These are phyloP conservation scores for Cyclotella cryptica DNA, from an alignment of 108 stramenopile species.

Conservation along the genomic window DNA sequence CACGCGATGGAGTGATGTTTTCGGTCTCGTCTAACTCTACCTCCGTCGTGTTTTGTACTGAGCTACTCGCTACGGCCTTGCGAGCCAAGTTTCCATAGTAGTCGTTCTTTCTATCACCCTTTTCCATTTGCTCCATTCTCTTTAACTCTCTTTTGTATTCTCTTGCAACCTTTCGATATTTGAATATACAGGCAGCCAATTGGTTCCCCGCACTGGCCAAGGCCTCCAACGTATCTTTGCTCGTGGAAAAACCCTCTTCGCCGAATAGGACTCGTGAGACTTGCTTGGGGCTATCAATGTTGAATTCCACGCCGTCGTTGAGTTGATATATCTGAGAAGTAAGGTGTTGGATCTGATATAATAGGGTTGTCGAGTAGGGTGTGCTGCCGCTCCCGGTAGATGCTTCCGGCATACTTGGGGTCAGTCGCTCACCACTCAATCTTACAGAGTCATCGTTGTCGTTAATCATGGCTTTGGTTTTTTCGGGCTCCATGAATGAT, in stretches of 20 bases:
- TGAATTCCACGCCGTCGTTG: constrained; percentile 64
- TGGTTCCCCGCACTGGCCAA: constrained; percentile 70
- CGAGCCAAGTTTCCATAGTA: constrained; percentile 51
- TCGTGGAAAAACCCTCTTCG: constrained; percentile 57
- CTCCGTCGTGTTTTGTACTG: no score
- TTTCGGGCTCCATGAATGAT: constrained; percentile 46
- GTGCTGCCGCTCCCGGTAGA: constrained; percentile 34
- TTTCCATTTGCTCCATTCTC: constrained; percentile 51
- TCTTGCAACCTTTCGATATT: constrained; percentile 50
- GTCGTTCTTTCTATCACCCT: constrained; percentile 51
- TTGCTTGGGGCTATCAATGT: constrained; percentile 80
- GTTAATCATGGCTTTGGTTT: constrained; percentile 20
- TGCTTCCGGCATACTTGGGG: constrained; percentile 20
- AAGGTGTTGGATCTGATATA: constrained; percentile 41
- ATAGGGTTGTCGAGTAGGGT: constrained; percentile 20
- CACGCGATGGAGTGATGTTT: constrained; percentile 13
- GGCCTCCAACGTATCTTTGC: constrained; percentile 76
- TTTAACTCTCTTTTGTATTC: constrained; percentile 49
- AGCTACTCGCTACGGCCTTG: constrained; percentile 14
- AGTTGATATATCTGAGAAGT: constrained; percentile 49
- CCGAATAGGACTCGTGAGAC: constrained; percentile 76
- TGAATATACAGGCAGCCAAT: constrained; percentile 49
- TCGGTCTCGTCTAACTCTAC: not conserved
- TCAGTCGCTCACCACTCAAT: not conserved
- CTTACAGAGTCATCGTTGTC: not conserved